Conservation (phyloP, 208 protist species). For the Endotrypanum monterogeii region DNA sequence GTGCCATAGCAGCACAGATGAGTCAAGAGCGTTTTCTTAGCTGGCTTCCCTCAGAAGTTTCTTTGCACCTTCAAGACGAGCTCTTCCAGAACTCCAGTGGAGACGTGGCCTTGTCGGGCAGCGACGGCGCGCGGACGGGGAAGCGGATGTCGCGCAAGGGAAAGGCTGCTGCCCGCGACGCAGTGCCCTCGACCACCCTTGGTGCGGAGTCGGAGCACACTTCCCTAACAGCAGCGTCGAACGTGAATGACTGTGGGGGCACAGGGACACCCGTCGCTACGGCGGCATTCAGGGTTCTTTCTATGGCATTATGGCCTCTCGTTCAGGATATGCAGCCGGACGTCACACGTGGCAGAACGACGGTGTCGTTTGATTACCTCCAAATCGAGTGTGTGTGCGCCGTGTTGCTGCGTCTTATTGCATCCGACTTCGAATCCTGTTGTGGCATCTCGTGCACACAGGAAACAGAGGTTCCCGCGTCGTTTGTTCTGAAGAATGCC, state of each 20-base stretch:
- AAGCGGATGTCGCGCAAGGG: neutral
- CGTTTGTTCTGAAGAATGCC: neutral
- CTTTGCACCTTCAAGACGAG: neutral
- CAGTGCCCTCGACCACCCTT: neutral
- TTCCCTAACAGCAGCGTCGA: neutral
- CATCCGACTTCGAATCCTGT: neutral
- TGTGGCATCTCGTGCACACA: neutral
- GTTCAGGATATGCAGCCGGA: neutral
- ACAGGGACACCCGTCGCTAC: neutral
- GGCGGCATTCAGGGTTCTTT: neutral
- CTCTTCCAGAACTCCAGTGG: neutral
- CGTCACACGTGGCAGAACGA: neutral
- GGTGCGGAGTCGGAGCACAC: neutral
- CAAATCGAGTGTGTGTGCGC: slow-evolving; percentile 4
- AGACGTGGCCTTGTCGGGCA: neutral
- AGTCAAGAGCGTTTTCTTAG: neutral
- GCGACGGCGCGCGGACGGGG: neutral
- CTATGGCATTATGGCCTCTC: slow-evolving; percentile 1
- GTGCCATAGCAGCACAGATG: neutral
- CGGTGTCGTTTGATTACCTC: neutral
- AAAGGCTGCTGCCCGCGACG: neutral
- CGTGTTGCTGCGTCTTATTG: slow-evolving; percentile 5
- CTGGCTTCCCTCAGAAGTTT: neutral
- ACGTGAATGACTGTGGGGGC: neutral
- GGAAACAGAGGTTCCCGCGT: neutral